A percentile compares a stretch with the other conserved stretches of the same genome.
Evolutionary conservation across 331 rosid genomes (phyloP).

Genomic region (Dryas integrifolia): DNA sequence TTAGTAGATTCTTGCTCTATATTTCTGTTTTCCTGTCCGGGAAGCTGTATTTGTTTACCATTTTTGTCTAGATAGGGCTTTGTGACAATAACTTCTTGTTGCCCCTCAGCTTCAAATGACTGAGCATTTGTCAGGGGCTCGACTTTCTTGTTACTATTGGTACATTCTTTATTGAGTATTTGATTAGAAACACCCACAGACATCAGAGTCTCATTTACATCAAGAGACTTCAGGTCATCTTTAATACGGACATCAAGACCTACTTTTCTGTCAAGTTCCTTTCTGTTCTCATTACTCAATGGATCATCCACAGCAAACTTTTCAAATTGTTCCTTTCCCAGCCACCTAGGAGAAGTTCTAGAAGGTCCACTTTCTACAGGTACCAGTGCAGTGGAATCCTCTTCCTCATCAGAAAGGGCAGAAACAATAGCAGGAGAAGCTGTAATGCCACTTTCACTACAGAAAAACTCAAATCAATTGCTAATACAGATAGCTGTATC

Average conservation of each 20-base stretch:
- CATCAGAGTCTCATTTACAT: conserved; percentile 30
- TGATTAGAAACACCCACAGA: conserved; percentile 27
- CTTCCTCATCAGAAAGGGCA: conserved; percentile 42
- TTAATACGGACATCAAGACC: conserved; percentile 23
- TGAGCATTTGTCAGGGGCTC: conserved; percentile 25
- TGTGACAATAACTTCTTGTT: conserved; percentile 25
- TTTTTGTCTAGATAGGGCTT: conserved; percentile 17
- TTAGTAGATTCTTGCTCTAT: conserved; percentile 24
- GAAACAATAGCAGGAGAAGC: conserved; percentile 43
- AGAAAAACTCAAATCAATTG: conserved; percentile 30
- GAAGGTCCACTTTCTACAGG: conserved; percentile 31
- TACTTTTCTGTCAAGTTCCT: conserved; percentile 23
- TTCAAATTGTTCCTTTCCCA: conserved; percentile 35
- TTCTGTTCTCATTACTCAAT: conserved; percentile 30
- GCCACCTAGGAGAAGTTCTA: conserved; percentile 19
- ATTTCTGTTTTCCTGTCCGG: conserved; percentile 21
- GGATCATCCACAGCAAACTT: conserved; percentile 27
- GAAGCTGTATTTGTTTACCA: conserved; percentile 22
- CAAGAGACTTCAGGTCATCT: conserved; percentile 39
- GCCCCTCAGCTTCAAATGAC: conserved; percentile 38
- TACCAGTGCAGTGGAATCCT: conserved; percentile 30
- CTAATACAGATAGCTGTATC: conserved; percentile 13
- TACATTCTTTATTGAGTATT: conserved; percentile 24
- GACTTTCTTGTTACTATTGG: conserved; percentile 28
- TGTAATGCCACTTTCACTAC: conserved; percentile 45